phyloP scores from a whole-genome alignment of 176 grass and related monocot species.

The Dendrocalamus sinicus region DNA sequence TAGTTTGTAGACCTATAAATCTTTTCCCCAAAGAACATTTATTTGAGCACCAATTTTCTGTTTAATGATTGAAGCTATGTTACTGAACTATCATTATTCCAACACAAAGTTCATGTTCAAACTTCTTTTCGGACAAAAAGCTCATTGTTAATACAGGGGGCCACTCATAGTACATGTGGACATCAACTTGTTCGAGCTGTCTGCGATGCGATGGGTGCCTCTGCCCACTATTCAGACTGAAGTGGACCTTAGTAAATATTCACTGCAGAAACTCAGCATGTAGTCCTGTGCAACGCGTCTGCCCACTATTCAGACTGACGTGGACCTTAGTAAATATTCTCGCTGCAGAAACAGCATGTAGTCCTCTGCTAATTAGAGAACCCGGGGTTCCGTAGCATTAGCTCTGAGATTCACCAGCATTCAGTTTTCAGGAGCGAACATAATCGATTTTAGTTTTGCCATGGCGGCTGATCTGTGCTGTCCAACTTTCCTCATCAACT shows the following conservation, averaged over 20 bases:
- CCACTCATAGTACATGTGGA: conserved; percentile 1
- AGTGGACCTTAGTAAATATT: conserved; percentile 3
- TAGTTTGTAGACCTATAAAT: not conserved
- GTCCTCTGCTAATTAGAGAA: not conserved
- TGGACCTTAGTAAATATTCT: too few relatives aligned
- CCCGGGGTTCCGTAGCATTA: not conserved
- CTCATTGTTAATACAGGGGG: not conserved
- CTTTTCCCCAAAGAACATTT: not conserved
- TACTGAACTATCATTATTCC: not conserved
- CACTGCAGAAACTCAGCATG: not conserved
- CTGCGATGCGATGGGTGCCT: not conserved
- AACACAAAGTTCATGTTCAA: not conserved
- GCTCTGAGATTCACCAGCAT: not conserved
- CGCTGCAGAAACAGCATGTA: too few relatives aligned
- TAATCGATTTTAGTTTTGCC: not conserved
- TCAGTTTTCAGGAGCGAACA: not conserved
- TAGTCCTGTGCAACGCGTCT: not conserved
- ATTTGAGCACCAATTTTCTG: not conserved
- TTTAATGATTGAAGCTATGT: not conserved
- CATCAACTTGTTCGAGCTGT: conserved; percentile 4
- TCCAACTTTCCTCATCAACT: not conserved
- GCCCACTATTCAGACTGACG: too few relatives aligned
- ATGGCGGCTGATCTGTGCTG: not conserved
- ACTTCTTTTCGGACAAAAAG: not conserved
- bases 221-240: not conserved